phyloP scores from a whole-genome alignment of 1,139 yeast genomes.

The Candida sp. region DNA sequence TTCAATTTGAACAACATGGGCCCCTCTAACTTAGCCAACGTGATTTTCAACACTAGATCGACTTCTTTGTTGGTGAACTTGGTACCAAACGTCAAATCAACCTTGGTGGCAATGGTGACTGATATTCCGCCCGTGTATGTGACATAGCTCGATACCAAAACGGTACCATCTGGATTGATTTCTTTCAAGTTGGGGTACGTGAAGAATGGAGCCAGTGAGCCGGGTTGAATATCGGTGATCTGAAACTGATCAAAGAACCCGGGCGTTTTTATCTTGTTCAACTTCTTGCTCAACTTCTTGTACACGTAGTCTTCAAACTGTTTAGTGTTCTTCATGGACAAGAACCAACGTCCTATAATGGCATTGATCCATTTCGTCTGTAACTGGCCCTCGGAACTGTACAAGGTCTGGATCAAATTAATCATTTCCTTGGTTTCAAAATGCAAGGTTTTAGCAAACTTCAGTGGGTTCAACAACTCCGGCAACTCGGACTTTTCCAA shows the following conservation, averaged over 20 bases:
- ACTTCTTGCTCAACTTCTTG: conserved; percentile 66
- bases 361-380: conserved; percentile 94
- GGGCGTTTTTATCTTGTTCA: conserved; percentile 82
- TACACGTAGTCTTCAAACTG: conserved; percentile 61
- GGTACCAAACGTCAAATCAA: conserved; percentile 72
- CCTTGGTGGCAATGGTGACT: conserved; percentile 79
- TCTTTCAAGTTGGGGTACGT: conserved; percentile 74
- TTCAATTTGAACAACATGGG: conserved; percentile 71
- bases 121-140: conserved; percentile 76
- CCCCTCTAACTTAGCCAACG: conserved; percentile 73
- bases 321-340: conserved; percentile 76
- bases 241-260: conserved; percentile 85
- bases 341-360: conserved; percentile 76
- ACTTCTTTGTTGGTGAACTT: conserved; percentile 82
- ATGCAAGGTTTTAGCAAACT: conserved; percentile 75
- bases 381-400: conserved; percentile 82
- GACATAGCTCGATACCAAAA: conserved; percentile 65
- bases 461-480: conserved; percentile 27
- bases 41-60: conserved; percentile 73
- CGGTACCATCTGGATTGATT: conserved; percentile 80
- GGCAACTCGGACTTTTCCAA: conserved; percentile 18
- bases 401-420: conserved; percentile 72
- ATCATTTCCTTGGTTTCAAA: conserved; percentile 74
- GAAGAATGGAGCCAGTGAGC: conserved; percentile 79
- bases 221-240: conserved; percentile 75